Evolutionary conservation across 164 flowering plant species (phyloP), one percentile per base, ranked within the genome.

Genomic region (Nymphaea colorata): DNA sequence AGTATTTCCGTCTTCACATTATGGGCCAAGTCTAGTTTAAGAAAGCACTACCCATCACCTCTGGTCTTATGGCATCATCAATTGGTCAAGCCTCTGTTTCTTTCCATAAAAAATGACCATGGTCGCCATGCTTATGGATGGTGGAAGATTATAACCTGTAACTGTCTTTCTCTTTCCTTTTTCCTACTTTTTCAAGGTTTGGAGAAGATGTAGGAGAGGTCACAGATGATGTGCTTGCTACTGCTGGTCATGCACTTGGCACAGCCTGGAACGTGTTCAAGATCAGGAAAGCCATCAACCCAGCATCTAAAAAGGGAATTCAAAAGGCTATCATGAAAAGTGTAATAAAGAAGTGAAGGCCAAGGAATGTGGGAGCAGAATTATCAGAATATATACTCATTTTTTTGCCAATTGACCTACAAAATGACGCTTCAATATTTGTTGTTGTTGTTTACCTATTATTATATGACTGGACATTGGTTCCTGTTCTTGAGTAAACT

Each of bases 201-300:
- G 98, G 96, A 41, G 96, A 88, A 71, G 84, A 67, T 67, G 96
- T 96, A 61, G 96, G 96, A 43, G 92, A 88, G 76, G 90, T 87
- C 2, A 89, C 98, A 0, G 88, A 67, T 53, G 82, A 93, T 63
- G 88, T 70, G 60, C 75, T 93, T 41, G 93, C 96, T n/a, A 84
- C 98, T 0, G 89, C 93, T 71, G 96, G 96, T 66, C 93, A 93
- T 66, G 74, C 69, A 64, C 81, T 81, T 3, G 79, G 81, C 43
- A 82, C 92, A 4, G 96, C 89, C 15, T 93, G 96, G 98, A 90
- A 90, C 68, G 72, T 93, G 0, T 77, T 86, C 66, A 93, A 90
- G 84, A 82, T 93, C 42, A 71, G 96, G 25, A 90, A 83, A 73
- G 90, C 91, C 69, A 72, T 86, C 68, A 85, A 78, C 75, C 93